Conservation (phyloP, 306 rosid species). For the Dryas octopetala region DNA sequence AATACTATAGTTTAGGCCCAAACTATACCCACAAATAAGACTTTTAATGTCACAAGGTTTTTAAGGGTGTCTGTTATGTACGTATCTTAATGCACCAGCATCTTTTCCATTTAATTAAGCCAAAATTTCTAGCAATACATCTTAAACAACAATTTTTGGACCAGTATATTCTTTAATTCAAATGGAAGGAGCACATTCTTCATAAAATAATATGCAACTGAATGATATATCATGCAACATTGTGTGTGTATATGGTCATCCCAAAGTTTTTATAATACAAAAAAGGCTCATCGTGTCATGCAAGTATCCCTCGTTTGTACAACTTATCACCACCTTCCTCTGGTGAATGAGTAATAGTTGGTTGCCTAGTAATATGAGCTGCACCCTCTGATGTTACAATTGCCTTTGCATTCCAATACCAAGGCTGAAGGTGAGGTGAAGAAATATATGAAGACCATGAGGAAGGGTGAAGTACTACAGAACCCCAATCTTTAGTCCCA, state of each 20-base stretch:
- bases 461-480: slow-evolving; percentile 72
- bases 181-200: neutral
- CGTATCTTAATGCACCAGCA: no score
- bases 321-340: slow-evolving; percentile 81
- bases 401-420: slow-evolving; percentile 65
- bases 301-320: slow-evolving; percentile 59
- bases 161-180: neutral
- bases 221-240: neutral
- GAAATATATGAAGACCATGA: slow-evolving; percentile 34
- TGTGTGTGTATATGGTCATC: neutral
- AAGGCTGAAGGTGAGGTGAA: slow-evolving; percentile 74
- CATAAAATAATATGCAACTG: neutral
- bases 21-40: no score
- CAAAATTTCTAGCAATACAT: no score
- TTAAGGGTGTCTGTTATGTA: no score
- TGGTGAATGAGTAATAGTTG: slow-evolving; percentile 47
- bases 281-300: slow-evolving; percentile 26
- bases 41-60: no score
- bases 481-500: slow-evolving; percentile 82
- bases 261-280: neutral
- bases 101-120: no score
- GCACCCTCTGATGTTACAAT: slow-evolving; percentile 44
- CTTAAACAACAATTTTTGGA: no score
- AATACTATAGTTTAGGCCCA: neutral
- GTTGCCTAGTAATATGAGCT: slow-evolving; percentile 43